Evolutionary conservation across 2,329 filamentous ascomycete species (phyloP).

Genomic region (Fusarium sp.): DNA sequence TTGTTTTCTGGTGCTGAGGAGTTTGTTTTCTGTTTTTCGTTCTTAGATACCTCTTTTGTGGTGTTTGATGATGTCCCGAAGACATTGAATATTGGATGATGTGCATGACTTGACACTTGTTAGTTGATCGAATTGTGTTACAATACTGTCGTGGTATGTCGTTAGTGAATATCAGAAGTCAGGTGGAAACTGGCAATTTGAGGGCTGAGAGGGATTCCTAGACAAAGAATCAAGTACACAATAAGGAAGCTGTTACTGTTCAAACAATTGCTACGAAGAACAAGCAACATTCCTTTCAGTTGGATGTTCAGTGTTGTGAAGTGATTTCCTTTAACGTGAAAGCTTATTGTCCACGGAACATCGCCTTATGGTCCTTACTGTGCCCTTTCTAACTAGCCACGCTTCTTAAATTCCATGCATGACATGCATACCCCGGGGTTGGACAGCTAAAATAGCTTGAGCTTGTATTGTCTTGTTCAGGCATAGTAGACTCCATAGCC

Average conservation of each 20-base stretch:
- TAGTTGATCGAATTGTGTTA: background rate
- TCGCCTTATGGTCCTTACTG: background rate
- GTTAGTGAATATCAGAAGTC: background rate
- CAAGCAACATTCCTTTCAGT: background rate
- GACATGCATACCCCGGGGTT: background rate
- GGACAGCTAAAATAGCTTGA: background rate
- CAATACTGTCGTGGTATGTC: background rate
- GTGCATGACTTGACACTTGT: background rate
- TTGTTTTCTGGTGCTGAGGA: constrained; percentile 1
- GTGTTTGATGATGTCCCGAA: background rate
- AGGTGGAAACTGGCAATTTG: background rate
- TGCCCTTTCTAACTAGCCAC: background rate
- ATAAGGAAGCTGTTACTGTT: background rate
- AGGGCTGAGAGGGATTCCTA: background rate
- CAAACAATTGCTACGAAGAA: background rate
- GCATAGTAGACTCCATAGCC: background rate
- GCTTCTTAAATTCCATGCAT: background rate
- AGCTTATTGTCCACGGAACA: background rate
- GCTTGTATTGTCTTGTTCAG: background rate
- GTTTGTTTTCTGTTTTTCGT: constrained; percentile 13
- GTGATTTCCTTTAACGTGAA: background rate
- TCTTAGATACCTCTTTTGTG: constrained; percentile 23
- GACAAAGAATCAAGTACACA: background rate
- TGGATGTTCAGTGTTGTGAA: background rate
- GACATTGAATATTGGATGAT: constrained; percentile 7